phyloP scores from a whole-genome alignment of 1,284 basidiomycete genomes.

The Ceratobasidium sp. region DNA sequence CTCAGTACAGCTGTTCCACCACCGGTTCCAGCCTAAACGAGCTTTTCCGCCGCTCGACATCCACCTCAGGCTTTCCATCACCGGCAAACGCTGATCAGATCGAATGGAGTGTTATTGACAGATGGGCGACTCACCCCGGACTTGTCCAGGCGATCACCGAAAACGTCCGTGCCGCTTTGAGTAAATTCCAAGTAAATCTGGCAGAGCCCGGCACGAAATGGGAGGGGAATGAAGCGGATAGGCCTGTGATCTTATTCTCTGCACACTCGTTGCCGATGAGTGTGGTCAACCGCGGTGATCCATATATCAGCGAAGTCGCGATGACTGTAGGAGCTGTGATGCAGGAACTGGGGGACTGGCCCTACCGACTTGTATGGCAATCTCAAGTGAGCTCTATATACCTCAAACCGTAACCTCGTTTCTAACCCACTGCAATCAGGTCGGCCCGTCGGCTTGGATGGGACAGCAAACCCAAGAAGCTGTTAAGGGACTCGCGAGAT shows the following conservation, averaged over 20 bases:
- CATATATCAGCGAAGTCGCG: constrained; percentile 95
- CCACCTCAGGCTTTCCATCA: constrained; percentile 49
- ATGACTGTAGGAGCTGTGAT: constrained; percentile 93
- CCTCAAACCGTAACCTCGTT: not conserved
- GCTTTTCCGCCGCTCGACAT: constrained; percentile 67
- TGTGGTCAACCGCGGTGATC: constrained; percentile 97
- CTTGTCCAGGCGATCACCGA: constrained; percentile 93
- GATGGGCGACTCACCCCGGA: constrained; percentile 96
- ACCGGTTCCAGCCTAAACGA: constrained; percentile 98
- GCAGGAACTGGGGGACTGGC: constrained; percentile 67
- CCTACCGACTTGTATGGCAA: constrained; percentile 97
- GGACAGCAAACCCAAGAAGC: constrained; percentile 95
- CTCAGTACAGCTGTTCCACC: constrained; percentile 98
- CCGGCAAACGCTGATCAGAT: constrained; percentile 70
- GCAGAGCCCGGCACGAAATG: constrained; percentile 64
- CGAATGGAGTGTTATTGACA: constrained; percentile 97
- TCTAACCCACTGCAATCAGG: constrained; percentile 52
- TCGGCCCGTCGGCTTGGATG: constrained; percentile 98
- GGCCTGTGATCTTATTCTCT: constrained; percentile 86
- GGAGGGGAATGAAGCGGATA: constrained; percentile 26
- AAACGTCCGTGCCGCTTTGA: constrained; percentile 86
- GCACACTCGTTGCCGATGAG: constrained; percentile 98
- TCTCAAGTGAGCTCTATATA: constrained; percentile 63
- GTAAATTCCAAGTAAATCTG: constrained; percentile 76
- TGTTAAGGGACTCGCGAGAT: constrained; percentile 89